Conservation (phyloP, 768 basidiomycete genomes). For the Paxillus rubicundulus region DNA sequence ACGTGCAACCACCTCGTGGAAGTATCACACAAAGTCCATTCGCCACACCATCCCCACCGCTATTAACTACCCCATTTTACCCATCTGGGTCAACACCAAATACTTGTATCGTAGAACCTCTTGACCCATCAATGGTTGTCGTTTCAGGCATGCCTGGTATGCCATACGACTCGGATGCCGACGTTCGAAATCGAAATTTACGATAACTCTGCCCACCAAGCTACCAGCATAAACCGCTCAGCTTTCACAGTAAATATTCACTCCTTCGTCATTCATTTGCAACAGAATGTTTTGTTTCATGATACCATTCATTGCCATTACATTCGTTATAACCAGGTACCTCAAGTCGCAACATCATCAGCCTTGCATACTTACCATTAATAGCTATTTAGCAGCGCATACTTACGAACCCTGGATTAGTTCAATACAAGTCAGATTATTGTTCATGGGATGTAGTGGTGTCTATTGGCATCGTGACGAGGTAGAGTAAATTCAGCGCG, state of each 20-base stretch:
- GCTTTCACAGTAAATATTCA: constrained; percentile 21
- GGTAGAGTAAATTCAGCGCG: neutral
- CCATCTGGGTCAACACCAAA: constrained; percentile 16
- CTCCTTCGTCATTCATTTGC: neutral
- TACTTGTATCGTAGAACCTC: constrained; percentile 6
- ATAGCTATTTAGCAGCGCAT: constrained; percentile 20
- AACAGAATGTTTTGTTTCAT: neutral
- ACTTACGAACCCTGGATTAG: constrained; percentile 10
- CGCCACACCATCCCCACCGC: constrained; percentile 23
- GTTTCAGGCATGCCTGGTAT: constrained; percentile 18
- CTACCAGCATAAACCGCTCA: constrained; percentile 6
- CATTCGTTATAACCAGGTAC: constrained; percentile 13
- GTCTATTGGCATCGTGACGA: neutral
- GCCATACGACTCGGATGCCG: constrained; percentile 10
- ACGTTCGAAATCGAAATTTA: constrained; percentile 7
- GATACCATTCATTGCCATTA: constrained; percentile 8
- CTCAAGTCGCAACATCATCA: constrained; percentile 4
- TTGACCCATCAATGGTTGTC: constrained; percentile 7
- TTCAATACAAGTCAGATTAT: constrained; percentile 14
- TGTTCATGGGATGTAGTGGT: neutral
- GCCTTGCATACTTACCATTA: constrained; percentile 14
- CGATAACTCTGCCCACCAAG: constrained; percentile 1
- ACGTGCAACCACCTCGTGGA: constrained; percentile 6
- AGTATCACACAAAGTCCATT: constrained; percentile 10
- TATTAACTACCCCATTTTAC: constrained; percentile 31